Conservation (phyloP, 495 filamentous ascomycete genomes). For the Endocarpon pusillum region DNA sequence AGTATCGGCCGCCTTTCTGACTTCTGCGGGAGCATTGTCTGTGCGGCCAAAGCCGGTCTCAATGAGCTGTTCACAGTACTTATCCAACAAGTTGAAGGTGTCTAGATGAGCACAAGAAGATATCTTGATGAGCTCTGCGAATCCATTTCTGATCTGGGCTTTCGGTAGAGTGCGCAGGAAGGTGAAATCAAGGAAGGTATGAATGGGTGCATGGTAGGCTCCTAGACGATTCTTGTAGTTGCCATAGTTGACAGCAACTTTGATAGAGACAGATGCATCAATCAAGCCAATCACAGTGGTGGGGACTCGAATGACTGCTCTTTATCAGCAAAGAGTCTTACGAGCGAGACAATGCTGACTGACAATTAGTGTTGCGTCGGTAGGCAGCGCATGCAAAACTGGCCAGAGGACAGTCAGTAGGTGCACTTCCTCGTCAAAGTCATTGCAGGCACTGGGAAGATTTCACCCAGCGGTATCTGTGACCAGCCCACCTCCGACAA, state of each 20-base stretch:
- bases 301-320: conserved; percentile 39
- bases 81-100: conserved; percentile 42
- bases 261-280: conserved; percentile 48
- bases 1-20: conserved; percentile 36
- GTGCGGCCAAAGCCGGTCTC: conserved; percentile 35
- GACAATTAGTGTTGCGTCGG: conserved; percentile 35
- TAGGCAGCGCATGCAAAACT: conserved; percentile 45
- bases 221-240: conserved; percentile 50
- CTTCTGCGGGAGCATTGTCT: conserved; percentile 27
- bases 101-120: conserved; percentile 40
- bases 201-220: conserved; percentile 46
- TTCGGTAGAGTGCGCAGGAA: conserved; percentile 42
- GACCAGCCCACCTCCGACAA: conserved; percentile 45
- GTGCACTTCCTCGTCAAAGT: conserved; percentile 14
- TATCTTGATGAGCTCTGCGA: conserved; percentile 52
- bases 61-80: conserved; percentile 43
- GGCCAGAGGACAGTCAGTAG: conserved; percentile 5
- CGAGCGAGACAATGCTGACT: too few relatives aligned
- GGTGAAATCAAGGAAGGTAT: conserved; percentile 48
- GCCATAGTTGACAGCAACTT: conserved; percentile 48
- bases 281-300: conserved; percentile 52
- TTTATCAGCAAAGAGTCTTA: too few relatives aligned
- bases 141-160: conserved; percentile 46
- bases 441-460: conserved; percentile 16
- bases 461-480: conserved; percentile 47